These are phyloP conservation scores for Penicillium pancosmium DNA, from an alignment of 495 filamentous ascomycete species.

Conservation along the genomic window DNA sequence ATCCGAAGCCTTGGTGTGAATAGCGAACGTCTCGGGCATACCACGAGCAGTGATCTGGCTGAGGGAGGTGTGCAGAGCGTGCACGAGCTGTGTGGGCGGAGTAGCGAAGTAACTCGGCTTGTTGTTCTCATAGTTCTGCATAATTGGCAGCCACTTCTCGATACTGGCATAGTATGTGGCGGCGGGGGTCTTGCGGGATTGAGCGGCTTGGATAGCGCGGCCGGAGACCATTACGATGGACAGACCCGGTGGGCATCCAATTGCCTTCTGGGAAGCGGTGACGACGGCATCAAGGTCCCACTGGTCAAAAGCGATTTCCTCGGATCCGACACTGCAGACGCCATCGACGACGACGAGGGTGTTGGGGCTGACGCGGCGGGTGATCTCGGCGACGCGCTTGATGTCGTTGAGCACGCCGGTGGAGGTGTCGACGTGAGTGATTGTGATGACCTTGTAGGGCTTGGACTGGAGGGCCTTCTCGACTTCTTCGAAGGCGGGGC, in stretches of 20 bases:
- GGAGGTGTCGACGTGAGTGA: slow-evolving; percentile 96
- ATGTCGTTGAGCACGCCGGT: slow-evolving; percentile 94
- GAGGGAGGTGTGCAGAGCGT: slow-evolving; percentile 91
- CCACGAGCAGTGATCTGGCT: slow-evolving; percentile 79
- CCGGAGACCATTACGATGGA: slow-evolving; percentile 91
- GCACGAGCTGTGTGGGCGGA: slow-evolving; percentile 90
- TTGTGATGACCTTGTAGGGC: slow-evolving; percentile 86
- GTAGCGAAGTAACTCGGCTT: slow-evolving; percentile 98
- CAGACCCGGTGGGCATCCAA: slow-evolving; percentile 91
- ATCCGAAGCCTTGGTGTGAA: slow-evolving; percentile 74
- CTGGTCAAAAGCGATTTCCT: slow-evolving; percentile 93
- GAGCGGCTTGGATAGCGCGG: slow-evolving; percentile 80
- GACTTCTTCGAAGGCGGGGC: slow-evolving; percentile 83
- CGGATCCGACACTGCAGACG: slow-evolving; percentile 93
- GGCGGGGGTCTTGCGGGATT: slow-evolving; percentile 76
- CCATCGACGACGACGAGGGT: slow-evolving; percentile 93
- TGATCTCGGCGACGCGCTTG: slow-evolving; percentile 76
- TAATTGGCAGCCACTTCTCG: slow-evolving; percentile 97
- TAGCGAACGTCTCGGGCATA: slow-evolving; percentile 76
- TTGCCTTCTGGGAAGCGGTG: slow-evolving; percentile 94
- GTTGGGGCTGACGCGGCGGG: slow-evolving; percentile 82
- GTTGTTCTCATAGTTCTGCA: slow-evolving; percentile 97
- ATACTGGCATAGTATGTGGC: slow-evolving; percentile 91
- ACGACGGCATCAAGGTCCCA: slow-evolving; percentile 93
- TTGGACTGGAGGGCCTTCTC: slow-evolving; percentile 86